These are phyloP conservation scores for Kwoniella sp. DNA, from an alignment of 768 basidiomycete species.

Conservation along the genomic window DNA sequence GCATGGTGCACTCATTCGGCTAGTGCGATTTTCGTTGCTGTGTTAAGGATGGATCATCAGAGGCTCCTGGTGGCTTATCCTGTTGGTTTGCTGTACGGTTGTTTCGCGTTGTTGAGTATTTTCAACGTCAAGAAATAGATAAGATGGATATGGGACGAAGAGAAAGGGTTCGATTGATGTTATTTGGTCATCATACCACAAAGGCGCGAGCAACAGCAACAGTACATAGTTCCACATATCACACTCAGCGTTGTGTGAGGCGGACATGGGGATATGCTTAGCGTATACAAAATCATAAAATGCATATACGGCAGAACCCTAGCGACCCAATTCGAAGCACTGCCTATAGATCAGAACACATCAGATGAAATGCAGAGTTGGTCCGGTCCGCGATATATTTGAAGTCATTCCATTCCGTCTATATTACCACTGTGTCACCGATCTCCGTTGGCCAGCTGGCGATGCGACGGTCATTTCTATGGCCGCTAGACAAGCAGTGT, in stretches of 20 bases:
- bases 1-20: constrained; percentile 97
- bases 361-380: neutral
- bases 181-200: too few relatives aligned
- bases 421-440: too few relatives aligned
- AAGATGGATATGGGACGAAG: constrained; percentile 1
- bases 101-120: constrained; percentile 88
- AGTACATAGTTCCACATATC: too few relatives aligned
- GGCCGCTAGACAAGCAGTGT: too few relatives aligned
- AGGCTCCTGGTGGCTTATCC: constrained; percentile 95
- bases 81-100: constrained; percentile 87
- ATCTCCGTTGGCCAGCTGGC: too few relatives aligned
- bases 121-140: constrained; percentile 63
- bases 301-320: constrained; percentile 3
- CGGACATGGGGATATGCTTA: neutral
- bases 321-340: neutral
- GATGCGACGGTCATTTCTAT: too few relatives aligned
- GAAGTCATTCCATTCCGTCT: too few relatives aligned
- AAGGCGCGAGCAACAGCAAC: too few relatives aligned
- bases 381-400: too few relatives aligned
- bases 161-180: too few relatives aligned
- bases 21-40: constrained; percentile 91
- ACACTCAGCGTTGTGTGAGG: neutral
- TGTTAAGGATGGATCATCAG: constrained; percentile 93
- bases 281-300: neutral
- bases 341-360: neutral